Evolutionary conservation across 495 filamentous ascomycete genomes (phyloP), one percentile per base, ranked within the genome.

Genomic region (Podospora didyma): DNA sequence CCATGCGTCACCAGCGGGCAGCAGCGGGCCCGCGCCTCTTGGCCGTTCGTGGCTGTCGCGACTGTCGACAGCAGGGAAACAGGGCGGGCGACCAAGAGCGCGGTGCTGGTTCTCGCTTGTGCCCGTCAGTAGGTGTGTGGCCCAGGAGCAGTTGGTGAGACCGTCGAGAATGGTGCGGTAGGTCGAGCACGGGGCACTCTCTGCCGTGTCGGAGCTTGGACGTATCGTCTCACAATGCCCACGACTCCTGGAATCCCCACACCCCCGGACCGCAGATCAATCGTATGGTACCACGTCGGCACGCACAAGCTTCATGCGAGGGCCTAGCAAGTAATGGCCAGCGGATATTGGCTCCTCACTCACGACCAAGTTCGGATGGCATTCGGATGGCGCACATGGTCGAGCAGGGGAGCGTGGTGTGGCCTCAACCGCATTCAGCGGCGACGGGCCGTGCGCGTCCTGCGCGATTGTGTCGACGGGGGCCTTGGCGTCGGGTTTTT

Each of bases 161-260:
- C 14, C 9, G 26, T 3, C 9, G 26, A 31, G 26, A 31, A 3
- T 31, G 26, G 39, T 42, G 39, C 39, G 14, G n/a, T 21, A 34
- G n/a, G 26, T 21, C 22, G 51, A 28, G 42, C 48, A 60, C 48
- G 53, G 53, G 49, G 56, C 56, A 39, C 34, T 16, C 37, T 44
- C 19, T 49, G 59, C 50, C 59, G 59, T 58, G 59, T 61, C 59
- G 51, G 50, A 57, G 54, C 54, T 53, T 31, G 49, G 53, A 57
- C 49, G 10, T 41, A 12, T 49, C 54, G 59, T 61, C 54, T 61
- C 59, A 61, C 49, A 51, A 61, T 61, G 54, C 54, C 21, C 24
- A 34, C 50, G 37, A 23, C 53, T 56, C 45, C 53, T 48, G 46
- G 57, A 49, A 46, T 46, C 51, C 57, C 51, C n/a, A 24, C 46